These are phyloP conservation scores for Wickerhamomyces xylosicus DNA, from an alignment of 805 yeast species.

Conservation along the genomic window DNA sequence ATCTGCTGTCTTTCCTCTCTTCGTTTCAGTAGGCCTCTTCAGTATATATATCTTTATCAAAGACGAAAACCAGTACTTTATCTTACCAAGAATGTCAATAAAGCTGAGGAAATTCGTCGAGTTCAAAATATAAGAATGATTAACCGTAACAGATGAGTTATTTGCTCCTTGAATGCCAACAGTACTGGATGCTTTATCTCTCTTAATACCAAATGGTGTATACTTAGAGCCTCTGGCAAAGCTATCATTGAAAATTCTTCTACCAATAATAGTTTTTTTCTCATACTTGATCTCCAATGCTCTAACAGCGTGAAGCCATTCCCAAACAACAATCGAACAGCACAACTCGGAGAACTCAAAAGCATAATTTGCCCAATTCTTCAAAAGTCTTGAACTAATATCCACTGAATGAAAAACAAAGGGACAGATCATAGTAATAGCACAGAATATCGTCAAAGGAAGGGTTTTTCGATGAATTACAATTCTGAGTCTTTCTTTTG, in stretches of 20 bases:
- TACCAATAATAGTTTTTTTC: constrained; percentile 49
- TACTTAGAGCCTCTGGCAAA: constrained; percentile 10
- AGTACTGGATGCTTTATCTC: constrained; percentile 6
- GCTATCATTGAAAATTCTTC: constrained; percentile 41
- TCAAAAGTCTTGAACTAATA: constrained; percentile 26
- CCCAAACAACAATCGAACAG: constrained; percentile 49
- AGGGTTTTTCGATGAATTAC: constrained; percentile 36
- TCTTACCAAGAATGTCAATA: not conserved
- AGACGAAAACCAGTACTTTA: not conserved
- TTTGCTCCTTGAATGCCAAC: too few species aligned
- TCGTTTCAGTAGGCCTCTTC: not conserved
- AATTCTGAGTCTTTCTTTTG: constrained; percentile 27
- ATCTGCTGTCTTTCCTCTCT: not conserved
- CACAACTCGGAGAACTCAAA: constrained; percentile 38
- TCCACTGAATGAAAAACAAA: constrained; percentile 27
- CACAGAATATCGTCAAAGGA: constrained; percentile 37
- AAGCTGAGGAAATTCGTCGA: constrained; percentile 7
- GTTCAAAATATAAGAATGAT: constrained; percentile 11
- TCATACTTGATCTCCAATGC: constrained; percentile 39
- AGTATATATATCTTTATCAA: not conserved
- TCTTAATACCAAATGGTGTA: constrained; percentile 3
- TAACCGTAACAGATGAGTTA: constrained; percentile 4
- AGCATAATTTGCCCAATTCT: constrained; percentile 39
- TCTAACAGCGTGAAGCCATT: constrained; percentile 51
- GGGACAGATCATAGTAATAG: constrained; percentile 29